A percentile compares a stretch with the other conserved stretches of the same genome.
These are phyloP conservation scores for Coemansia sp. DNA, from an alignment of 192 early-diverging fungal genomes.

Conservation along the genomic window DNA sequence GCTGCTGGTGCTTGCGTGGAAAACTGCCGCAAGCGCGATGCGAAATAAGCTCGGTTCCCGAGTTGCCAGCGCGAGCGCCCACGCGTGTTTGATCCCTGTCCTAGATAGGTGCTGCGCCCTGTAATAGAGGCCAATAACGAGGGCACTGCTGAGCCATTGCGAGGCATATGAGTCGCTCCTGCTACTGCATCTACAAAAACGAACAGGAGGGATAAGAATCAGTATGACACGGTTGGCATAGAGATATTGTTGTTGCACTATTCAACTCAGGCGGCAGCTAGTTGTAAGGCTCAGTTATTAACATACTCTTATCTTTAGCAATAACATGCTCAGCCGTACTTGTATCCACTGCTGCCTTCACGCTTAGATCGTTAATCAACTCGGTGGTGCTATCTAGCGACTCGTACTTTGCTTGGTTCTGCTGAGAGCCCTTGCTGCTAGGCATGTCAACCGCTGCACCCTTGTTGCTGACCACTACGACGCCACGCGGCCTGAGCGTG, in stretches of 20 bases:
- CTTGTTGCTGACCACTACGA: not conserved
- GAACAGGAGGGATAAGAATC: not conserved
- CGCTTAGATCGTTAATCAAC: not conserved
- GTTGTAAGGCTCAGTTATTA: not conserved
- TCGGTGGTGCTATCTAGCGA: not conserved
- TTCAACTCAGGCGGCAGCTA: not conserved
- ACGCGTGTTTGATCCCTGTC: not conserved
- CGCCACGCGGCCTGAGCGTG: conserved; percentile 3
- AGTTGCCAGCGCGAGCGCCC: conserved; percentile 2
- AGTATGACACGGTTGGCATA: not conserved
- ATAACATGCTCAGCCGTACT: not conserved
- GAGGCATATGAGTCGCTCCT: too few species aligned
- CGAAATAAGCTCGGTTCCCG: not conserved
- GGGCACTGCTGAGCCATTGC: not conserved
- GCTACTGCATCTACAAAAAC: not conserved
- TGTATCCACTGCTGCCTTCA: not conserved
- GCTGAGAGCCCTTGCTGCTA: not conserved
- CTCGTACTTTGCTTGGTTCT: not conserved
- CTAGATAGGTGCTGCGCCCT: not conserved
- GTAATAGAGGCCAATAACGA: not conserved
- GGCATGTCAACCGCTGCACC: not conserved
- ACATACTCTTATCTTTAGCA: not conserved
- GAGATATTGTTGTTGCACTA: not conserved
- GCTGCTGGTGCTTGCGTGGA: conserved; percentile 27
- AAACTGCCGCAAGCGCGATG: conserved; percentile 24